Evolutionary conservation across 441 rosid genomes (phyloP), one percentile per base, ranked within the genome.

Genomic region (Pelargonium myrrhifolium): DNA sequence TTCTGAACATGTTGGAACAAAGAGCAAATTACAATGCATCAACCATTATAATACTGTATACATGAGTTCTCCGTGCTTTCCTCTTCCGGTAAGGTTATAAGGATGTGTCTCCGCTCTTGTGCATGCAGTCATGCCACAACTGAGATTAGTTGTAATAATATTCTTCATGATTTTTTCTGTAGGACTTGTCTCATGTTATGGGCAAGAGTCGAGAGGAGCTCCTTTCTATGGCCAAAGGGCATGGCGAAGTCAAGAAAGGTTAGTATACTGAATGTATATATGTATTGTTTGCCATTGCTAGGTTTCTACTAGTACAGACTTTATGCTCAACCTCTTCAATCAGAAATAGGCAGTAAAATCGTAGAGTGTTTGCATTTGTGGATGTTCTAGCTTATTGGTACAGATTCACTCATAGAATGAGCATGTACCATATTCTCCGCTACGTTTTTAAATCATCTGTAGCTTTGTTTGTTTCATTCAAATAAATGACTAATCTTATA

Each of bases 1-100:
- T 75, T 83, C 92, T 59, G 90, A 88, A 68, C 89, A 89, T 76
- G 90, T 89, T 72, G 98, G 96, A 72, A 87, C 89, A 61, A 94
- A 89, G 84, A 89, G 82, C 82, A 87, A 73, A 75, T 71, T 80
- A 58, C 89, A 87, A 72, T 92, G 97, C 75, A 85, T 87, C 55
- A 78, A 83, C 71, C 97, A 92, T 79, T 92, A 85, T 73, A 81
- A 82, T 82, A 75, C 87, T 65, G 79, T 89, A 51, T 94, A 89
- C 83, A 80, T 87, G 96, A 84, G 82, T 73, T 94, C 99, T 49
- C 87, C 87, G 0, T 84, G 83, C 75, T 91, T 88, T 80, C 97
- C 99, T 40, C 83, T 89, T 47, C 96, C 97, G 22, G 97, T 94
- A 87, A 87, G 86, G 62, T 2, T 55, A 53, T 64, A 58, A 37